These are phyloP conservation scores for Pleurostoma richardsiae DNA, from an alignment of 2,329 filamentous ascomycete genomes.

Conservation along the genomic window DNA sequence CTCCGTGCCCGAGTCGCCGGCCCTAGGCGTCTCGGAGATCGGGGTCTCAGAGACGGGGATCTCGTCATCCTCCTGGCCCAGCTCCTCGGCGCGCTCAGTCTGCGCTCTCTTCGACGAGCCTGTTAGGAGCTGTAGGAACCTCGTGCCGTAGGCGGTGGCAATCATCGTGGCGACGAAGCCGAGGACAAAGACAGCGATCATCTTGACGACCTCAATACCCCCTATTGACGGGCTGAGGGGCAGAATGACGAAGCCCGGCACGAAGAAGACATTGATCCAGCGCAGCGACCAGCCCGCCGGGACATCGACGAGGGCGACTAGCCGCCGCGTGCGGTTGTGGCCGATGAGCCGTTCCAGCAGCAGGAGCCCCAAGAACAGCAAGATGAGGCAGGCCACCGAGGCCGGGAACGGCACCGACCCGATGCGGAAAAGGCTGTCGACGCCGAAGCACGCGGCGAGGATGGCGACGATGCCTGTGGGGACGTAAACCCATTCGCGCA, in stretches of 20 bases:
- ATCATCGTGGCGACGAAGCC: slow-evolving; percentile 50
- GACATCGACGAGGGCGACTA: slow-evolving; percentile 47
- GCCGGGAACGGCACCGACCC: slow-evolving; percentile 51
- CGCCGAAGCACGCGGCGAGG: slow-evolving; percentile 35
- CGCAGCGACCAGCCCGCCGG: slow-evolving; percentile 53
- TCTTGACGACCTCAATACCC: slow-evolving; percentile 50
- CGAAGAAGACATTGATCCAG: slow-evolving; percentile 56
- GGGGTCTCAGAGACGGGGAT: slow-evolving; percentile 35
- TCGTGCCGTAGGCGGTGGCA: slow-evolving; percentile 48
- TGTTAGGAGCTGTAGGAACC: slow-evolving; percentile 44
- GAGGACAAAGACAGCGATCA: slow-evolving; percentile 54
- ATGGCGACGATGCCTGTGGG: slow-evolving; percentile 37
- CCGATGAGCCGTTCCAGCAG: slow-evolving; percentile 41
- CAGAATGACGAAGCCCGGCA: slow-evolving; percentile 53
- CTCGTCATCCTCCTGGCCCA: slow-evolving; percentile 35
- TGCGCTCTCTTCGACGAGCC: slow-evolving; percentile 47
- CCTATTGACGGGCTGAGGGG: slow-evolving; percentile 51
- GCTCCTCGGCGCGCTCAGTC: slow-evolving; percentile 46
- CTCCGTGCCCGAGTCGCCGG: slow-evolving; percentile 12
- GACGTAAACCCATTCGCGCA: slow-evolving; percentile 43
- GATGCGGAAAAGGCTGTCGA: slow-evolving; percentile 35
- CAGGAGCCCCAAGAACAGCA: slow-evolving; percentile 47
- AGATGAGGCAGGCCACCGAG: slow-evolving; percentile 52
- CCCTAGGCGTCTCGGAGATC: slow-evolving; percentile 12
- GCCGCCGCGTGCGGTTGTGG: slow-evolving; percentile 36